These are phyloP conservation scores for Penicillium egyptiacum DNA, from an alignment of 495 filamentous ascomycete species.

Conservation along the genomic window DNA sequence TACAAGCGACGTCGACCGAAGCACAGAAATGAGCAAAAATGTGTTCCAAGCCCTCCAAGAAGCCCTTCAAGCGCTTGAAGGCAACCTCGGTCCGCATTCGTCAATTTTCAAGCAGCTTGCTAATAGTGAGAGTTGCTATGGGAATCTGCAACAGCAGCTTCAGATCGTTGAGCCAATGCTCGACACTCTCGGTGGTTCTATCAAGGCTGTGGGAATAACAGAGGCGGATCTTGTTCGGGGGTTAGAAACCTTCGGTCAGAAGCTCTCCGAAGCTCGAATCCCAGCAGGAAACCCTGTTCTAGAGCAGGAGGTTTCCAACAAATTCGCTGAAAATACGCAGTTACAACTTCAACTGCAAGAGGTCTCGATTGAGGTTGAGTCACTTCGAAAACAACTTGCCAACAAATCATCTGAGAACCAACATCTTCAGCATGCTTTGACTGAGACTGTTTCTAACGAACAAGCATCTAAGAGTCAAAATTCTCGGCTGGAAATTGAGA, in stretches of 20 bases:
- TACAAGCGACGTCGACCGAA: slow-evolving; percentile 13
- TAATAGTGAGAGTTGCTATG: slow-evolving; percentile 14
- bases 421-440: slow-evolving; percentile 21
- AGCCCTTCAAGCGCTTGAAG: slow-evolving; percentile 21
- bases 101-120: slow-evolving; percentile 27
- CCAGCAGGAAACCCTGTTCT: slow-evolving; percentile 15
- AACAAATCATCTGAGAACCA: slow-evolving; percentile 20
- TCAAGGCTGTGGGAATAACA: slow-evolving; percentile 17
- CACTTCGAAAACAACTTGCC: slow-evolving; percentile 17
- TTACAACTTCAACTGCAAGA: slow-evolving; percentile 30
- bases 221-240: slow-evolving; percentile 23
- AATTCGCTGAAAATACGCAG: slow-evolving; percentile 25
- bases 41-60: slow-evolving; percentile 21
- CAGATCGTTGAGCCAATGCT: slow-evolving; percentile 21
- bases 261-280: slow-evolving; percentile 25
- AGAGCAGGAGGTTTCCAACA: slow-evolving; percentile 14
- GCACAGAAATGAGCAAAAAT: slow-evolving; percentile 17
- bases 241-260: slow-evolving; percentile 24
- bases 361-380: slow-evolving; percentile 15
- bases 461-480: slow-evolving; percentile 17
- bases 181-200: slow-evolving; percentile 16
- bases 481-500: slow-evolving; percentile 20
- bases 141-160: slow-evolving; percentile 22
- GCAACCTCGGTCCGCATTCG: slow-evolving; percentile 25
- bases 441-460: slow-evolving; percentile 14